These are phyloP conservation scores for Solanum tarijense DNA, from an alignment of 257 asterid species.

Conservation along the genomic window DNA sequence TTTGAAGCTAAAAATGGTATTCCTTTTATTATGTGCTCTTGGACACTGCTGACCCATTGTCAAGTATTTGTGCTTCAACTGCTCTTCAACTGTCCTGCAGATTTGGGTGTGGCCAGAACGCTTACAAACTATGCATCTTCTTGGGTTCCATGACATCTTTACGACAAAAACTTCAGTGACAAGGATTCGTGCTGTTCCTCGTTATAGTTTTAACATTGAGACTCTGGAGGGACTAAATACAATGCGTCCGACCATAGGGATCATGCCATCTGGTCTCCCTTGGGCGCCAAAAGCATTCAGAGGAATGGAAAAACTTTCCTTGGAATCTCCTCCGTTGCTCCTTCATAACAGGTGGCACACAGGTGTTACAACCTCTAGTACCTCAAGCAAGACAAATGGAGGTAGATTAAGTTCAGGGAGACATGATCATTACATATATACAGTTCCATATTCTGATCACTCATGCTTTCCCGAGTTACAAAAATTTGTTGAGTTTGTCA, in stretches of 20 bases:
- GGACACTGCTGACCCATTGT: neutral
- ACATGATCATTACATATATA: conserved; percentile 33
- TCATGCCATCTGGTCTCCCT: conserved; percentile 88
- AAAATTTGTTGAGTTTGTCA: conserved; percentile 58
- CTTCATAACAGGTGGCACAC: conserved; percentile 2
- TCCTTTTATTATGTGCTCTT: neutral
- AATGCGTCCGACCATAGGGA: conserved; percentile 63
- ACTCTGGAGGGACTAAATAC: conserved; percentile 59
- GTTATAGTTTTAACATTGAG: conserved; percentile 68
- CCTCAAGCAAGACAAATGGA: conserved; percentile 11
- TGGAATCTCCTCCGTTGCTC: conserved; percentile 20
- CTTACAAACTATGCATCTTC: conserved; percentile 73
- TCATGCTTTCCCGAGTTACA: conserved; percentile 75
- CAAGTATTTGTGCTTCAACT: neutral
- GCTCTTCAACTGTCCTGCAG: conserved; percentile 27
- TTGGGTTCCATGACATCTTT: conserved; percentile 50
- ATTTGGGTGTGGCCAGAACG: conserved; percentile 98
- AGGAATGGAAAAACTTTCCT: conserved; percentile 3
- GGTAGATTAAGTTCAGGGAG: conserved; percentile 12
- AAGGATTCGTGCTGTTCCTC: conserved; percentile 85
- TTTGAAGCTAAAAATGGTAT: neutral
- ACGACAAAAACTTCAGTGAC: conserved; percentile 75
- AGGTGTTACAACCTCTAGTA: conserved; percentile 1
- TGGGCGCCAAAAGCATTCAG: conserved; percentile 33
- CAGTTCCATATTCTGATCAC: conserved; percentile 81